Percentiles rank a stretch among this genome's conserved stretches.
These are phyloP conservation scores for Chlamydomonas incerta DNA, from an alignment of 139 green algal genomes.

Conservation along the genomic window DNA sequence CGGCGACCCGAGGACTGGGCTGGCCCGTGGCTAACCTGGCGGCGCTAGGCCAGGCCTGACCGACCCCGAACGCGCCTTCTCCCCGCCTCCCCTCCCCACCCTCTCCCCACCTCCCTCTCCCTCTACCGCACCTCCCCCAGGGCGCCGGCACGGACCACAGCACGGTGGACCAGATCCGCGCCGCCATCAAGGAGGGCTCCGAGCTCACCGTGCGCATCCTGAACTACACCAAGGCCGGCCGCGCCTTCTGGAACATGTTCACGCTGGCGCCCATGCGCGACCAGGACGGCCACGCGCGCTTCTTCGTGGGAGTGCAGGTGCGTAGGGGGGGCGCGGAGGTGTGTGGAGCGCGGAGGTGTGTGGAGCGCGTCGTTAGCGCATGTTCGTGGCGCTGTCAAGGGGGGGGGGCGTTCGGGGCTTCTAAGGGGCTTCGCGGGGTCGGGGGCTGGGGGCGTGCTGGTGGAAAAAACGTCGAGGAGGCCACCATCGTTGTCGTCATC, in stretches of 20 bases:
- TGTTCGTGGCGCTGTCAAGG: no score
- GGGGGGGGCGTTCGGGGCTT: no score
- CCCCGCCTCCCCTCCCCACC: not conserved
- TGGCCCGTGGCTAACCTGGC: no score
- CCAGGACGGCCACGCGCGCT: slow-evolving; percentile 82
- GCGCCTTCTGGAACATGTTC: slow-evolving; percentile 98
- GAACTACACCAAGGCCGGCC: slow-evolving; percentile 93
- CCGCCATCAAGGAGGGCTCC: slow-evolving; percentile 75
- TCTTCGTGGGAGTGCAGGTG: slow-evolving; percentile 94
- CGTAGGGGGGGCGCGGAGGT: no score
- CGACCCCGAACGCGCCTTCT: not conserved
- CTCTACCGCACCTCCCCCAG: slow-evolving; percentile 83
- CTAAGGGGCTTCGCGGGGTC: no score
- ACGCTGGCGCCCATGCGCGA: slow-evolving; percentile 92
- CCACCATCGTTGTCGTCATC: no score
- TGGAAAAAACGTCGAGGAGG: no score
- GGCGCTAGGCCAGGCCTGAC: not conserved
- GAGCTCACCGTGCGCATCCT: slow-evolving; percentile 93
- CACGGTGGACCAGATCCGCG: slow-evolving; percentile 83
- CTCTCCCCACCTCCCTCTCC: not conserved
- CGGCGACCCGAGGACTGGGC: no score
- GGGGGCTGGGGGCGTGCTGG: no score
- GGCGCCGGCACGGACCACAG: slow-evolving; percentile 85
- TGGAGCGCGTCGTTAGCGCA: no score
- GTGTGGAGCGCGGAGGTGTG: no score